Evolutionary conservation across 1,139 yeast species (phyloP).

Genomic region (Pichia sp.): DNA sequence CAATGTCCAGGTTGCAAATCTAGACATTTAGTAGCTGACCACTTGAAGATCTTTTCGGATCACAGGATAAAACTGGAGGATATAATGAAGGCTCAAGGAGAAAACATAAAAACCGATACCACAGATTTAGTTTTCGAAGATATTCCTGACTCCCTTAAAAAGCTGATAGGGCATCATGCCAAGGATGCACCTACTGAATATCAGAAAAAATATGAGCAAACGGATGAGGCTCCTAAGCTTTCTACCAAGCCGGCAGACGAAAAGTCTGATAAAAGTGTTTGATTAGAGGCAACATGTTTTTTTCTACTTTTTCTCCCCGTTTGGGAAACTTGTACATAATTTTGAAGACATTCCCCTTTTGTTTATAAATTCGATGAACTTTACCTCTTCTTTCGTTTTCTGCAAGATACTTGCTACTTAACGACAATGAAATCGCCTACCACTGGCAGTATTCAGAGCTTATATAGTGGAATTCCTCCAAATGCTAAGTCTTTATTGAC

Average conservation of each 20-base stretch:
- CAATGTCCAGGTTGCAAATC: conserved; percentile 90
- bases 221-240: conserved; percentile 18
- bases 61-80: conserved; percentile 72
- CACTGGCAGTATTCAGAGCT: conserved; percentile 6
- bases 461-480: not conserved
- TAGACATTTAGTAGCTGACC: conserved; percentile 91
- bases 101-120: conserved; percentile 56
- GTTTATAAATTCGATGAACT: not conserved
- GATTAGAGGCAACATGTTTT: not conserved
- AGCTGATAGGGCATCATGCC: conserved; percentile 57
- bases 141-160: conserved; percentile 61
- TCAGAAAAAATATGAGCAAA: conserved; percentile 19
- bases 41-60: conserved; percentile 76
- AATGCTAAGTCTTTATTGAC: not conserved
- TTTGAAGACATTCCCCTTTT: not conserved
- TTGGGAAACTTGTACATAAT: conserved; percentile 3
- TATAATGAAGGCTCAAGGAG: conserved; percentile 73
- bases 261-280: not conserved
- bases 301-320: not conserved
- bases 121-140: conserved; percentile 69
- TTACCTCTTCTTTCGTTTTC: not conserved
- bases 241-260: not conserved
- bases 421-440: not conserved
- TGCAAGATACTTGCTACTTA: not conserved
- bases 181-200: conserved; percentile 54